phyloP scores from a whole-genome alignment of 306 rosid genomes.

The Lathyrus oleraceus region DNA sequence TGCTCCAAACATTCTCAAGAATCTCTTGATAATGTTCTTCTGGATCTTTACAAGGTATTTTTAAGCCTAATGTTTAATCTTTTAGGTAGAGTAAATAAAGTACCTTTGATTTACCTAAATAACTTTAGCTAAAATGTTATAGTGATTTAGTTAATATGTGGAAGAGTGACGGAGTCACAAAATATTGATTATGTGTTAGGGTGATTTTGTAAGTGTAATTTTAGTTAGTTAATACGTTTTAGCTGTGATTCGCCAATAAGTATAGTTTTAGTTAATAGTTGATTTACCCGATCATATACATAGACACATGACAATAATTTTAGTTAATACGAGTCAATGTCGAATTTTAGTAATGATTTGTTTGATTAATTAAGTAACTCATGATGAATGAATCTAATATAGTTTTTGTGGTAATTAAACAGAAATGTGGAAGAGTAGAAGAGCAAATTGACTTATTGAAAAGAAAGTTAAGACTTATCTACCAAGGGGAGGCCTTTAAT shows the following conservation, averaged over 20 bases:
- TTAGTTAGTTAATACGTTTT: too few species aligned
- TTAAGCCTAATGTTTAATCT: neutral
- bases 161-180: too few species aligned
- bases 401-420: constrained; percentile 1
- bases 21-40: constrained; percentile 83
- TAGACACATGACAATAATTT: too few species aligned
- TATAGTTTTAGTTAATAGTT: too few species aligned
- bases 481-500: constrained; percentile 81
- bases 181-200: too few species aligned
- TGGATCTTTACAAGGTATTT: constrained; percentile 84
- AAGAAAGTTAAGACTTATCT: constrained; percentile 68
- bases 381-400: constrained; percentile 1
- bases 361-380: neutral
- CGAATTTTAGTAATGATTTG: neutral
- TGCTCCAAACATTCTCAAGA: constrained; percentile 88
- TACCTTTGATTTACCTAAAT: too few species aligned
- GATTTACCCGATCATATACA: too few species aligned
- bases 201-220: too few species aligned
- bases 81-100: too few species aligned
- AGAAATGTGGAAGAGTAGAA: constrained; percentile 82
- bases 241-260: too few species aligned
- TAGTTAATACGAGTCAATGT: too few species aligned
- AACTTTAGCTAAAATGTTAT: too few species aligned
- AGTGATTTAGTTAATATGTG: neutral
- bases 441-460: constrained; percentile 83